phyloP scores from a whole-genome alignment of 306 rosid genomes.

The Acacia melanoxylon region DNA sequence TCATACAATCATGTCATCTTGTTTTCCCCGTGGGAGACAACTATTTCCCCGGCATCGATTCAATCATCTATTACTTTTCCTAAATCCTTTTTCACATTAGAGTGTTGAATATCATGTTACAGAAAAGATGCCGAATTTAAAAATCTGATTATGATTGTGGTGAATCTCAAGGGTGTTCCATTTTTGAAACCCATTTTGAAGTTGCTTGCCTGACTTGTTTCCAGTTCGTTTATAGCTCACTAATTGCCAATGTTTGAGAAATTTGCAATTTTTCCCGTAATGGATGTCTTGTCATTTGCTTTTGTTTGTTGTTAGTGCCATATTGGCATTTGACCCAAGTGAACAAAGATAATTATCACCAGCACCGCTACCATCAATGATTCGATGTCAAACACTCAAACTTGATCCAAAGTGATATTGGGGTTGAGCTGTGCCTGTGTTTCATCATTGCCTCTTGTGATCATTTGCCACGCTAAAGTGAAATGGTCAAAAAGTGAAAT shows the following conservation, averaged over 20 bases:
- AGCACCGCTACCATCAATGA: not conserved
- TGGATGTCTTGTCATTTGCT: not conserved
- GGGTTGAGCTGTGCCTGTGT: constrained; percentile 15
- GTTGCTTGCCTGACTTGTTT: not conserved
- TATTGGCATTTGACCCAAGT: constrained; percentile 5
- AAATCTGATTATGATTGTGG: constrained; percentile 1
- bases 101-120: not conserved
- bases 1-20: not conserved
- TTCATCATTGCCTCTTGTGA: constrained; percentile 28
- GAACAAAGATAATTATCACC: not conserved
- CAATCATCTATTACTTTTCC: constrained; percentile 2
- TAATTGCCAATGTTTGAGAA: constrained; percentile 3
- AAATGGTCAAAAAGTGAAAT: constrained; percentile 34
- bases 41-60: not conserved
- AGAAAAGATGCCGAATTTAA: not conserved
- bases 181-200: not conserved
- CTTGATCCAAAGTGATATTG: not conserved
- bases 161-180: not conserved
- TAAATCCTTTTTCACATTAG: not conserved
- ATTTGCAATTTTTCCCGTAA: not conserved
- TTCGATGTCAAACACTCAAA: not conserved
- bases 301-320: constrained; percentile 20
- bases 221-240: not conserved
- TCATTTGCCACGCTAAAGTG: constrained; percentile 17
- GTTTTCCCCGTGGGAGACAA: constrained; percentile 4